Conservation (phyloP, 805 yeast species). For the Pichia rugopelliculosa region DNA sequence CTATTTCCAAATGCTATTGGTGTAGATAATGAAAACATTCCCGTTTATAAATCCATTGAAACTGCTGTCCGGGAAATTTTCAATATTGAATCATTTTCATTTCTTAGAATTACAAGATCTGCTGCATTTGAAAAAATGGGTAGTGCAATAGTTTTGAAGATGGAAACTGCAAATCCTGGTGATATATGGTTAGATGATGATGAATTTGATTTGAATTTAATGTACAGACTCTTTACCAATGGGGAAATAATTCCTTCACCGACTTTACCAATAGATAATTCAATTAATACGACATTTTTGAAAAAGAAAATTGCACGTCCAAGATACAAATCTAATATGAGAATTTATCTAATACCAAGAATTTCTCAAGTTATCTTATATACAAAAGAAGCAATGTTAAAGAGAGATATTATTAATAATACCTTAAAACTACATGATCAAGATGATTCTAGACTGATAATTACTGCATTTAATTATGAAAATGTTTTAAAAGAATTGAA, state of each 20-base stretch:
- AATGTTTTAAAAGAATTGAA: conserved; percentile 8
- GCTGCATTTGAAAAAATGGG: conserved; percentile 47
- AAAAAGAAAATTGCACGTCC: conserved; percentile 56
- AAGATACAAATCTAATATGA: conserved; percentile 55
- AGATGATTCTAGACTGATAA: conserved; percentile 18
- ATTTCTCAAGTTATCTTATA: conserved; percentile 34
- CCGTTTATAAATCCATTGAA: conserved; percentile 30
- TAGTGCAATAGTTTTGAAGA: conserved; percentile 41
- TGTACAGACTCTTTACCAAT: conserved; percentile 4
- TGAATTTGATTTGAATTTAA: conserved; percentile 22
- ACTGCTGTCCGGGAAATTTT: conserved; percentile 40
- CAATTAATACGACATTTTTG: conserved; percentile 41
- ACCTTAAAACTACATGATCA: conserved; percentile 31
- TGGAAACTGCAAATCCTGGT: conserved; percentile 51
- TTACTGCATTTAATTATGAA: conserved; percentile 27
- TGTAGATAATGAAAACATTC: conserved; percentile 14
- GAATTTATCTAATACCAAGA: conserved; percentile 47
- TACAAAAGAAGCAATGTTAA: conserved; percentile 42
- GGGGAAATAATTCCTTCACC: neutral
- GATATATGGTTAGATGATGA: conserved; percentile 44
- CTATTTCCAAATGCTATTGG: conserved; percentile 10
- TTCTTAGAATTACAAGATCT: conserved; percentile 47
- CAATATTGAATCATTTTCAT: conserved; percentile 34
- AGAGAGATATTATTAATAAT: conserved; percentile 44
- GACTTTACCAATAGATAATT: conserved; percentile 27